These are phyloP conservation scores for Epithele typhae DNA, from an alignment of 768 basidiomycete genomes.

Conservation along the genomic window DNA sequence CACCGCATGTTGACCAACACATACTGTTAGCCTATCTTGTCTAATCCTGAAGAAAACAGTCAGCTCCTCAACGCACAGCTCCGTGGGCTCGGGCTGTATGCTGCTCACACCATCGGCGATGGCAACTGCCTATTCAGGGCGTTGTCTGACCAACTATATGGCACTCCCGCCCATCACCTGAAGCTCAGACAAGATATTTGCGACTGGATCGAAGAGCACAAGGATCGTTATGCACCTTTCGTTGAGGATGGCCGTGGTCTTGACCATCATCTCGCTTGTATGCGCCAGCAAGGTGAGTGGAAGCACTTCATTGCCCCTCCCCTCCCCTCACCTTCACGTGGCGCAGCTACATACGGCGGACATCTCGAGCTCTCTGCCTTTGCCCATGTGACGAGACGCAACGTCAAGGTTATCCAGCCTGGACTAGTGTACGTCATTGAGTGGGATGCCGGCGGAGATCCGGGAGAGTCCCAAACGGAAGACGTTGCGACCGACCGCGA, in stretches of 20 bases:
- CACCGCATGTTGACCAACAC: constrained; percentile 9
- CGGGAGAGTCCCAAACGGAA: constrained; percentile 14
- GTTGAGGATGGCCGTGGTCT: constrained; percentile 82
- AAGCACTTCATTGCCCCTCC: neutral
- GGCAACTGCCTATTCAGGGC: constrained; percentile 95
- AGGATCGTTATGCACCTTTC: constrained; percentile 77
- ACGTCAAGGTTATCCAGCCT: constrained; percentile 92
- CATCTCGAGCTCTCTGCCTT: constrained; percentile 94
- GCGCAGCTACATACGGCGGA: constrained; percentile 80
- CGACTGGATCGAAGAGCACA: constrained; percentile 71
- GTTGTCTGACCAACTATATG: constrained; percentile 82
- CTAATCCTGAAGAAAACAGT: constrained; percentile 62
- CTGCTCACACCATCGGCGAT: constrained; percentile 83
- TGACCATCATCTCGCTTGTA: constrained; percentile 66
- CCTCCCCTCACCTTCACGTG: neutral
- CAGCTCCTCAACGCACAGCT: constrained; percentile 70
- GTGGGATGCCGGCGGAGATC: constrained; percentile 60
- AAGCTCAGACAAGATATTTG: constrained; percentile 73
- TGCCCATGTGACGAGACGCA: constrained; percentile 69
- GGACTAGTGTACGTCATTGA: constrained; percentile 89
- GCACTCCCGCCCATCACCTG: constrained; percentile 64
- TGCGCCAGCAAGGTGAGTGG: constrained; percentile 70
- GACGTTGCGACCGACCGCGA: constrained; percentile 38
- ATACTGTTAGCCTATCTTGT: constrained; percentile 14
- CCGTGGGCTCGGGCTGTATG: constrained; percentile 74